A percentile compares a stretch with the other conserved stretches of the same genome.
phyloP scores from a whole-genome alignment of 176 grass and related monocot species.

The Triticum urartu region DNA sequence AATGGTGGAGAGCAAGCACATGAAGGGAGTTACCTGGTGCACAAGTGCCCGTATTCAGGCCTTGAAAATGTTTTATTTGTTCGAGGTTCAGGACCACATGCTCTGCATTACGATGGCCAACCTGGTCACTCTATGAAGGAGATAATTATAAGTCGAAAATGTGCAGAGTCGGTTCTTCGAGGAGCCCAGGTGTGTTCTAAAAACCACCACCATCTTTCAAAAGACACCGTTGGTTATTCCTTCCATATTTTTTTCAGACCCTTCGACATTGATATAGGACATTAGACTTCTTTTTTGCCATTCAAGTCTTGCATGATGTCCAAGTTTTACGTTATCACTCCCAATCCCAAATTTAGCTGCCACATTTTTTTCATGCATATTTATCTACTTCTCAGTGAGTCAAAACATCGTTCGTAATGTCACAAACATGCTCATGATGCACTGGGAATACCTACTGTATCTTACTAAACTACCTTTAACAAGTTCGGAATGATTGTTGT shows the following conservation, averaged over 20 bases:
- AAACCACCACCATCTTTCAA: background rate
- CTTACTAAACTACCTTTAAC: background rate
- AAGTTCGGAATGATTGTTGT: background rate
- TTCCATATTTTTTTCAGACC: background rate
- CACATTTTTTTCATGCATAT: slow-evolving; percentile 9
- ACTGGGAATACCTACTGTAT: background rate
- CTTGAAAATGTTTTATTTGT: slow-evolving; percentile 82
- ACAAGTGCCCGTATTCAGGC: slow-evolving; percentile 58
- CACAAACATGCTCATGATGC: background rate
- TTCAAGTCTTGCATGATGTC: background rate
- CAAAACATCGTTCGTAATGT: background rate
- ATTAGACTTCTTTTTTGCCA: background rate
- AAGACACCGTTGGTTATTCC: background rate
- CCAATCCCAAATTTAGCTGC: background rate
- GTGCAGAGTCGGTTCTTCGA: slow-evolving; percentile 94
- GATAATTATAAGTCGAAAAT: slow-evolving; percentile 94
- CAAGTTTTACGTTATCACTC: background rate
- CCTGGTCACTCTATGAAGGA: slow-evolving; percentile 61
- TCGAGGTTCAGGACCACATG: slow-evolving; percentile 82
- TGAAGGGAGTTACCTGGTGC: slow-evolving; percentile 29
- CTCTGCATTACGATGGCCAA: slow-evolving; percentile 37
- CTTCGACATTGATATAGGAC: background rate
- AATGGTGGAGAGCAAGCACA: slow-evolving; percentile 35
- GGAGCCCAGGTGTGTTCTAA: slow-evolving; percentile 77
- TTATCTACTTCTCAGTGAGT: slow-evolving; percentile 3